Evolutionary conservation across 192 early-diverging fungal genomes (phyloP).

Genomic region (Mortierella claussenii): DNA sequence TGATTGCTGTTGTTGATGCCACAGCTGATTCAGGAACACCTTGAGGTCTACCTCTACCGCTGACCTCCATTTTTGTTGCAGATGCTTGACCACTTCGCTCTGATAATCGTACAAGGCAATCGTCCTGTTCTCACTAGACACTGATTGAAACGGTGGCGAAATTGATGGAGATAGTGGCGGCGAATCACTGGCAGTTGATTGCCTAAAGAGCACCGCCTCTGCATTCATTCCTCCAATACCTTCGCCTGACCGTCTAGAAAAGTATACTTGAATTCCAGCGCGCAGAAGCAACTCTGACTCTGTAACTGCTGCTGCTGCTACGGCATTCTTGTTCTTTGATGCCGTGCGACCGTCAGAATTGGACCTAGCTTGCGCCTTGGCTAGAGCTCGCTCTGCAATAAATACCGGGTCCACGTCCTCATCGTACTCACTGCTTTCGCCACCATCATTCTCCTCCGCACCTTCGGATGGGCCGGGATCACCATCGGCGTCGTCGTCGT

Average conservation of each 20-base stretch:
- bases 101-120: slow-evolving; percentile 34
- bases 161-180: no score
- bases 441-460: no score
- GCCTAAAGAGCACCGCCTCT: slow-evolving; percentile 20
- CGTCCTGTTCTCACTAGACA: slow-evolving; percentile 11
- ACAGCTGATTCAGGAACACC: slow-evolving; percentile 39
- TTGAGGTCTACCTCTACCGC: slow-evolving; percentile 49
- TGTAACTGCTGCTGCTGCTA: slow-evolving; percentile 3
- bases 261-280: slow-evolving; percentile 36
- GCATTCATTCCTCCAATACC: slow-evolving; percentile 41
- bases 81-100: slow-evolving; percentile 15
- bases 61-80: slow-evolving; percentile 41
- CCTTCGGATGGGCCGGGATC: neutral
- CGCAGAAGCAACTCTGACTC: slow-evolving; percentile 34
- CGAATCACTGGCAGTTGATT: neutral
- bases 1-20: slow-evolving; percentile 33
- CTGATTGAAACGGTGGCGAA: no score
- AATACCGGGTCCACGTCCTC: slow-evolving; percentile 32
- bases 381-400: slow-evolving; percentile 19
- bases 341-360: no score
- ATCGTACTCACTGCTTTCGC: slow-evolving; percentile 23
- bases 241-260: slow-evolving; percentile 33
- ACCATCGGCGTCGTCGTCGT: slow-evolving; percentile 5
- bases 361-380: slow-evolving; percentile 12
- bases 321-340: neutral